These are phyloP conservation scores for Tetrahymena elliotti DNA, from an alignment of 73 alveolate genomes.

Conservation along the genomic window DNA sequence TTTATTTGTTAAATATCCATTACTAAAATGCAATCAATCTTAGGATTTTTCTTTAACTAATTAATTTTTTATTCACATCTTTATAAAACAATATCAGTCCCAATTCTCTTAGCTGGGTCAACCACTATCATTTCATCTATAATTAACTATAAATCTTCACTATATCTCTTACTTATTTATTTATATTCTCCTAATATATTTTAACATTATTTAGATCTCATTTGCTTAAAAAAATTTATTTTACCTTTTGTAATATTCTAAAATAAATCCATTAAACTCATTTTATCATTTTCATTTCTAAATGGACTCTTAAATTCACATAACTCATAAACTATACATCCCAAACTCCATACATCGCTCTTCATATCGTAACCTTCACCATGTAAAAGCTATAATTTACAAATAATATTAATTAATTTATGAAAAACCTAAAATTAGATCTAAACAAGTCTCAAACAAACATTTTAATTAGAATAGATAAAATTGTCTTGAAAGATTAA, in stretches of 20 bases:
- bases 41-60: slow-evolving; percentile 46
- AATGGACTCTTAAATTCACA: slow-evolving; percentile 83
- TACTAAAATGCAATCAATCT: slow-evolving; percentile 9
- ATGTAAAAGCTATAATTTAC: slow-evolving; percentile 47
- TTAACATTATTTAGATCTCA: neutral
- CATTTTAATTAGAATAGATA: neutral
- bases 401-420: neutral
- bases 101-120: slow-evolving; percentile 87
- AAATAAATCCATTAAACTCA: slow-evolving; percentile 86
- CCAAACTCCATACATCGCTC: slow-evolving; percentile 95
- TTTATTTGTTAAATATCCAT: neutral
- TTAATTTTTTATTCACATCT: slow-evolving; percentile 3
- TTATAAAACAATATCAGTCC: slow-evolving; percentile 24
- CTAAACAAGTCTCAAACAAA: neutral
- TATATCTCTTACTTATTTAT: slow-evolving; percentile 51
- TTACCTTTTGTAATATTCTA: slow-evolving; percentile 73
- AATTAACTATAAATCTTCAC: slow-evolving; percentile 56
- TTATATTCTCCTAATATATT: slow-evolving; percentile 49
- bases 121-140: slow-evolving; percentile 74
- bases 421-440: neutral
- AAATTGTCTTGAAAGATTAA: neutral
- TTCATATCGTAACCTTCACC: slow-evolving; percentile 96
- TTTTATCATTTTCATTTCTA: slow-evolving; percentile 67
- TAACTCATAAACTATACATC: slow-evolving; percentile 93
- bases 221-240: slow-evolving; percentile 25